phyloP scores from a whole-genome alignment of 352 stramenopile genomes.

The Globisporangium abappressorium region DNA sequence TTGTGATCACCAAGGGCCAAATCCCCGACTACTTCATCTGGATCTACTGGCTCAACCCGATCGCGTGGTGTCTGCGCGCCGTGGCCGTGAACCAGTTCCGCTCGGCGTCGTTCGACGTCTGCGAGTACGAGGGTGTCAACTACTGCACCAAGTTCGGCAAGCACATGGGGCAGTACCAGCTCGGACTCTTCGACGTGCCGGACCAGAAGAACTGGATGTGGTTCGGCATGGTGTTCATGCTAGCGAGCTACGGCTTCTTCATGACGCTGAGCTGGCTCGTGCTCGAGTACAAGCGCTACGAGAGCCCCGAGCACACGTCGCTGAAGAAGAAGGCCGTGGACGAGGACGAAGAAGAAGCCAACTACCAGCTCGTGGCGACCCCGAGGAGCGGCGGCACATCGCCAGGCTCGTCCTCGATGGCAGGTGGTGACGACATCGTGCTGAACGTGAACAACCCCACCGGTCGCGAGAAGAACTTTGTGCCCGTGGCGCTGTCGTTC shows the following conservation, averaged over 20 bases:
- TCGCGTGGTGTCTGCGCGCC: background rate
- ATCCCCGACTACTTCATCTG: constrained; percentile 8
- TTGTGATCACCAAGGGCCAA: background rate
- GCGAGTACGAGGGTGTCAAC: background rate
- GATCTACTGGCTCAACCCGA: constrained; percentile 6
- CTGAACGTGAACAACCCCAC: background rate
- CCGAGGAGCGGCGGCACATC: no score
- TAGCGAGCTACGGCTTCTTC: background rate
- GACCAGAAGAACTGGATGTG: background rate
- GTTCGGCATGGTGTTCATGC: constrained; percentile 2
- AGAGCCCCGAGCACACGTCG: background rate
- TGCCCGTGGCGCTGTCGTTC: constrained; percentile 22
- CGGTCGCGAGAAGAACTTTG: constrained; percentile 15
- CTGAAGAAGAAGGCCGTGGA: background rate
- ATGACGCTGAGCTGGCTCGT: background rate
- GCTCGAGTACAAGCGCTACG: constrained; percentile 1
- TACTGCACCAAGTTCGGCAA: constrained; percentile 5
- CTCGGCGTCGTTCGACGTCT: constrained; percentile 1
- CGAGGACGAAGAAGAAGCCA: no score
- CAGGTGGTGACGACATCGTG: background rate
- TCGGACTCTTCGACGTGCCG: background rate
- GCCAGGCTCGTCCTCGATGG: background rate
- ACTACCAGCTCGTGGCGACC: no score
- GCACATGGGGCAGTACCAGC: background rate
- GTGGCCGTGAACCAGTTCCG: constrained; percentile 8